A percentile compares a stretch with the other conserved stretches of the same genome.
phyloP scores from a whole-genome alignment of 495 filamentous ascomycete species.

The Neurospora sp. region DNA sequence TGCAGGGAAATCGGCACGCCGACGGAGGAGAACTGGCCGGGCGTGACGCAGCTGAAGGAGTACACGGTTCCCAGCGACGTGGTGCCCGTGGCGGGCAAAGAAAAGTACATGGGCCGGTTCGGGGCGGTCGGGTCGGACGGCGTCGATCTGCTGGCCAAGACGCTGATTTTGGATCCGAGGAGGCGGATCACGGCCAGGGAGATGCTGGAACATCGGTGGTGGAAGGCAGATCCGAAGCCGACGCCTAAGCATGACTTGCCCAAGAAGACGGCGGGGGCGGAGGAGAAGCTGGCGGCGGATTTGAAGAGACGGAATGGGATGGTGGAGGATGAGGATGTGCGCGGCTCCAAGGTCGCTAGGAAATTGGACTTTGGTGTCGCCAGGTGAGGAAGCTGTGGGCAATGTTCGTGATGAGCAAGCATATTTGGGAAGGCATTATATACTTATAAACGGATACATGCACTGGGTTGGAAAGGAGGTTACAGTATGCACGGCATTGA shows the following conservation, averaged over 20 bases:
- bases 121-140: conserved; percentile 68
- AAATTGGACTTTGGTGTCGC: conserved; percentile 71
- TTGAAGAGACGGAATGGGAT: conserved; percentile 71
- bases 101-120: conserved; percentile 63
- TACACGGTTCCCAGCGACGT: conserved; percentile 55
- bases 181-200: conserved; percentile 66
- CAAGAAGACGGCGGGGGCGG: conserved; percentile 45
- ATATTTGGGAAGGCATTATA: neutral
- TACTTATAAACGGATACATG: neutral
- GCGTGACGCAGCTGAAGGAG: conserved; percentile 69
- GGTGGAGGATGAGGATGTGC: conserved; percentile 45
- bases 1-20: conserved; percentile 81
- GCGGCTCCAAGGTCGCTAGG: conserved; percentile 63
- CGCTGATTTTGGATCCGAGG: conserved; percentile 75
- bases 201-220: conserved; percentile 78
- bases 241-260: conserved; percentile 79
- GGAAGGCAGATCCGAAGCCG: conserved; percentile 71
- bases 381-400: conserved; percentile 34
- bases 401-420: too few relatives aligned
- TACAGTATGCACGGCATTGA: neutral
- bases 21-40: conserved; percentile 91
- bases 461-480: neutral
- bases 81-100: conserved; percentile 52
- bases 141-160: conserved; percentile 77
- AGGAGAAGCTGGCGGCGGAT: conserved; percentile 74